Percentiles rank a stretch among this genome's conserved stretches.
Conservation (phyloP, 2,329 filamentous ascomycete genomes). For the Fusarium veterinarium region DNA sequence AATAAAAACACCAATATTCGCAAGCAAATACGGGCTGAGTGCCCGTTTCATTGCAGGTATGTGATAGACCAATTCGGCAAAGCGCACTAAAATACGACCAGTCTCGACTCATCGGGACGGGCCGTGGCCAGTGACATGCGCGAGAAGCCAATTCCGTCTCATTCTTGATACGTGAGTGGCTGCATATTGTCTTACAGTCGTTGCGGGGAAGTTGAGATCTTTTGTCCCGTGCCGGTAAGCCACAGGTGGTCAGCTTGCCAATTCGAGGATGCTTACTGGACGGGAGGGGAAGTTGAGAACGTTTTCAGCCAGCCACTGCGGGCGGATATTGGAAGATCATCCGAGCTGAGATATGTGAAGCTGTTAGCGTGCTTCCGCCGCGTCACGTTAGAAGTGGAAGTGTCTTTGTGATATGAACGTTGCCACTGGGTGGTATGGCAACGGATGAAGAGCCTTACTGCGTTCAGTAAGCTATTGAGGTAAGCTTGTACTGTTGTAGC, state of each 20-base stretch:
- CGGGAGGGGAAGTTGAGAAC: neutral
- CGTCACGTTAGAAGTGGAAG: rapidly evolving
- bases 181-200: neutral
- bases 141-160: neutral
- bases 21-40: neutral
- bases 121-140: neutral
- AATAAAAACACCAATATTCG: neutral
- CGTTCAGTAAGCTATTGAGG: rapidly evolving
- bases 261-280: neutral
- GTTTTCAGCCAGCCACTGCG: neutral
- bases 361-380: neutral
- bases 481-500: neutral
- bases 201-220: neutral
- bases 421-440: neutral
- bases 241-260: neutral
- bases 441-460: neutral
- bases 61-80: neutral
- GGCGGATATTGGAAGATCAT: neutral
- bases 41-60: neutral
- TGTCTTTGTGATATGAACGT: neutral
- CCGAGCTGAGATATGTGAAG: neutral
- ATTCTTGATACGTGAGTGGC: neutral
- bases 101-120: neutral
- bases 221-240: neutral
- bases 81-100: neutral